A percentile compares a stretch with the other conserved stretches of the same genome.
Evolutionary conservation across 192 early-diverging fungal species (phyloP).

Genomic region (Gryganskiella cystojenkinii): DNA sequence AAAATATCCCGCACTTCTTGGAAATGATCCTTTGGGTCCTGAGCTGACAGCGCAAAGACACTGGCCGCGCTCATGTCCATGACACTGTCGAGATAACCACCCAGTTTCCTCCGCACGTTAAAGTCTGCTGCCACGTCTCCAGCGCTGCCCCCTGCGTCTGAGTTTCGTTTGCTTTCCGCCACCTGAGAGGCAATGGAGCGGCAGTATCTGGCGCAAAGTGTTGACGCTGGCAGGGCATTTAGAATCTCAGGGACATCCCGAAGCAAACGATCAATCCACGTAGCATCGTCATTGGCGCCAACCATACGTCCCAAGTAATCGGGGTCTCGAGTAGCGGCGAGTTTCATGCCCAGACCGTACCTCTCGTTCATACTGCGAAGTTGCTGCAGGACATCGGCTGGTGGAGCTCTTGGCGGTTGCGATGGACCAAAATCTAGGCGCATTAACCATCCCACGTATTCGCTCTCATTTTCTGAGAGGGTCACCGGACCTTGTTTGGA

Average conservation of each 20-base stretch:
- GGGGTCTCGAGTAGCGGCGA: slow-evolving; percentile 35
- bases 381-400: slow-evolving; percentile 35
- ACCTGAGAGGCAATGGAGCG: slow-evolving; percentile 16
- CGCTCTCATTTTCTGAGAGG: slow-evolving; percentile 17
- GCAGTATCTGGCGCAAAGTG: slow-evolving; percentile 40
- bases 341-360: slow-evolving; percentile 47
- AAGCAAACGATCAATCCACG: slow-evolving; percentile 37
- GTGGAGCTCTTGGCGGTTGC: slow-evolving; percentile 35
- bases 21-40: slow-evolving; percentile 14
- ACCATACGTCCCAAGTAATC: slow-evolving; percentile 49
- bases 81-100: slow-evolving; percentile 39
- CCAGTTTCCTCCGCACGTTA: slow-evolving; percentile 34
- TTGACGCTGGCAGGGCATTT: slow-evolving; percentile 44
- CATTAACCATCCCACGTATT: slow-evolving; percentile 46
- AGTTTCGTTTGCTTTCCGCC: neutral
- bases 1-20: slow-evolving; percentile 48
- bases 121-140: slow-evolving; percentile 14
- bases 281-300: slow-evolving; percentile 41
- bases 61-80: neutral
- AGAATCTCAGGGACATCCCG: slow-evolving; percentile 46
- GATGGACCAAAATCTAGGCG: slow-evolving; percentile 32
- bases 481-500: slow-evolving; percentile 8
- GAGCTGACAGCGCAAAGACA: neutral
- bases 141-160: neutral
- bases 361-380: slow-evolving; percentile 35